Conservation (phyloP, 192 early-diverging fungal genomes). For the Fimicolochytrium jonesii region DNA sequence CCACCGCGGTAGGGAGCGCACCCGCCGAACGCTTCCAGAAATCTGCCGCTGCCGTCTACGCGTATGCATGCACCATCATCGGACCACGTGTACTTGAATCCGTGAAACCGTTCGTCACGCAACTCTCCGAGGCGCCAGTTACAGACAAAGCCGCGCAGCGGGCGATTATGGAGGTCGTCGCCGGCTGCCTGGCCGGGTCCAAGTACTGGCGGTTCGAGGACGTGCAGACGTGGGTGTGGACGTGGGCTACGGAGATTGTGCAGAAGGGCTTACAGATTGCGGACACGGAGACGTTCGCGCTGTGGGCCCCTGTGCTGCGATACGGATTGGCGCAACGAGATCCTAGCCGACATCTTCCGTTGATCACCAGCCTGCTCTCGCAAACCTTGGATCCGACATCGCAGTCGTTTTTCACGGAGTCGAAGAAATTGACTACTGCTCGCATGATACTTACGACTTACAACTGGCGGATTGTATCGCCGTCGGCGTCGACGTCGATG, state of each 20-base stretch:
- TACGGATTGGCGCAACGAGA: constrained; percentile 67
- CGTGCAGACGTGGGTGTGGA: constrained; percentile 59
- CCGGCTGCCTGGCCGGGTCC: constrained; percentile 77
- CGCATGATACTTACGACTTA: constrained; percentile 57
- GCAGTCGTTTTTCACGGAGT: constrained; percentile 80
- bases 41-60: constrained; percentile 58
- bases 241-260: constrained; percentile 62
- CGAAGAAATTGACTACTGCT: constrained; percentile 71
- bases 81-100: constrained; percentile 52
- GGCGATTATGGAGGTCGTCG: constrained; percentile 73
- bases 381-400: constrained; percentile 64
- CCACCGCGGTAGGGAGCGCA: constrained; percentile 4
- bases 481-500: too few species aligned
- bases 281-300: constrained; percentile 68
- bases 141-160: constrained; percentile 78
- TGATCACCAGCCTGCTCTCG: constrained; percentile 65
- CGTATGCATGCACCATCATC: constrained; percentile 66
- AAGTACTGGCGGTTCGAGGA: constrained; percentile 73
- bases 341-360: constrained; percentile 70
- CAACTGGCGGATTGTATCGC: constrained; percentile 74
- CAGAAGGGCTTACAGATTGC: constrained; percentile 55
- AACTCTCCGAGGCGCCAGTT: constrained; percentile 33
- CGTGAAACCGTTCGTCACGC: constrained; percentile 53
- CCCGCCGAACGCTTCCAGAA: constrained; percentile 54
- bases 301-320: constrained; percentile 72